Evolutionary conservation across 768 basidiomycete genomes (phyloP).

Genomic region (Macrolepiota fuliginosa): DNA sequence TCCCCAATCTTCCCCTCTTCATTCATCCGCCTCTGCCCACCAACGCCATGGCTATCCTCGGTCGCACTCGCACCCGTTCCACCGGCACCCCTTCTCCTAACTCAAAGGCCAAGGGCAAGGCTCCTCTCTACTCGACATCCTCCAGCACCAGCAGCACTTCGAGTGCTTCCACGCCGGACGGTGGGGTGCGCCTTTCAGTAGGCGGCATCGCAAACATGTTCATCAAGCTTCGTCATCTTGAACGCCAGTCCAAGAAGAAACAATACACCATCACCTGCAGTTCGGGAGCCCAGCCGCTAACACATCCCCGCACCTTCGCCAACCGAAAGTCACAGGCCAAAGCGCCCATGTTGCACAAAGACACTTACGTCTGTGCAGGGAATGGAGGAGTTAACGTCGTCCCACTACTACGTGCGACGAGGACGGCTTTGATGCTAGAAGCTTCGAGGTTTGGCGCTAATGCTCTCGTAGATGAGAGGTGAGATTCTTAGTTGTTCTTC

Average conservation of each 20-base stretch:
- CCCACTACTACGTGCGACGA: slow-evolving; percentile 55
- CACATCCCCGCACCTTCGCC: slow-evolving; percentile 33
- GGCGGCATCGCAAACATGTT: slow-evolving; percentile 51
- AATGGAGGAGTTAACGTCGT: slow-evolving; percentile 52
- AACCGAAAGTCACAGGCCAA: slow-evolving; percentile 19
- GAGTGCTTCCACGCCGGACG: not conserved
- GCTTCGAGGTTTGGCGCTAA: slow-evolving; percentile 52
- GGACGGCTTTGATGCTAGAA: slow-evolving; percentile 47
- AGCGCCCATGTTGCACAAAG: slow-evolving; percentile 29
- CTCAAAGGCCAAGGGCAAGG: not conserved
- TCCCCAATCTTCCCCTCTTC: not conserved
- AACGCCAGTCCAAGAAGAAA: slow-evolving; percentile 24
- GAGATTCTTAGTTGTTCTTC: slow-evolving; percentile 25
- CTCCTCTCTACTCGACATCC: not conserved
- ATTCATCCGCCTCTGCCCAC: not conserved
- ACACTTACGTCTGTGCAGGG: slow-evolving; percentile 56
- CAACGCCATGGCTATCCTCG: slow-evolving; percentile 9
- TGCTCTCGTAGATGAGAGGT: slow-evolving; percentile 70
- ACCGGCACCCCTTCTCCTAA: not conserved
- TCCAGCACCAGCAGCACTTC: not conserved
- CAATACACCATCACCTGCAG: slow-evolving; percentile 28
- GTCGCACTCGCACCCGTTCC: slow-evolving; percentile 8
- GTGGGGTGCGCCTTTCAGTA: slow-evolving; percentile 26
- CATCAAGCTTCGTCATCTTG: slow-evolving; percentile 47
- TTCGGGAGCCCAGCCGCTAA: slow-evolving; percentile 37